Base-by-base conservation (phyloP, 352 stramenopile species). In the Phytophthora rubi region DNA sequence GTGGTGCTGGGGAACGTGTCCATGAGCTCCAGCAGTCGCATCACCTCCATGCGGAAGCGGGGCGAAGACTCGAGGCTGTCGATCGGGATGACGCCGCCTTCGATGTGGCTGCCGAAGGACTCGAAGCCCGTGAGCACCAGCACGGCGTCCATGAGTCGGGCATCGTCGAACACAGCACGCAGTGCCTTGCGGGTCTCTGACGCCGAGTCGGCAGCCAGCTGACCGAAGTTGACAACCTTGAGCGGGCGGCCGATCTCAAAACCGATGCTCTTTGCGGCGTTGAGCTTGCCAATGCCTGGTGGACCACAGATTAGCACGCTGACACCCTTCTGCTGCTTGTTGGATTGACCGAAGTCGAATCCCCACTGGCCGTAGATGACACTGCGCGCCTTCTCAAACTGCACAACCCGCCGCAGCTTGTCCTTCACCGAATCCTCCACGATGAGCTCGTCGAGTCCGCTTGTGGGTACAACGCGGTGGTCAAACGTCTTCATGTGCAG, bases 401-500 rank as follows among this genome's bases (percentile, higher is more conserved):
- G 79, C 37, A 94, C 85, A 37, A 96, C 81, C 55, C 84, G 75
- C 30, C 81, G 78, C 49, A 96, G 62, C 68, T 84, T 90, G 18
- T 78, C 69, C 72, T 94, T 93, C 30, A 92, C 83, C 8, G 59
- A 53, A 45, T 89, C 75, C 13, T 90, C 81, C 1, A 88, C 86
- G 56, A 94, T 90, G 16, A 96, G 84, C 52, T 78, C 56, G 54
- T 96, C 88, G 28, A 96, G 67, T 6, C 86, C 88, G 8, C 76
- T 85, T 9, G 85, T 90, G 1, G 88, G 88, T 49, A 96, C 86
- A 16, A 96, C 88, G 45, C 88, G 88, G 52, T 94, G 86, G 70
- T 96, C 85, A 55, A 96, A 96, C 4, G 88, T 94, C 77, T 96
- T 96, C 88, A 94, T 96, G 68, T 94, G 88, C 35, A 97, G 58